Base-by-base conservation (phyloP, 805 yeast genomes). In the Candida caryicola region DNA sequence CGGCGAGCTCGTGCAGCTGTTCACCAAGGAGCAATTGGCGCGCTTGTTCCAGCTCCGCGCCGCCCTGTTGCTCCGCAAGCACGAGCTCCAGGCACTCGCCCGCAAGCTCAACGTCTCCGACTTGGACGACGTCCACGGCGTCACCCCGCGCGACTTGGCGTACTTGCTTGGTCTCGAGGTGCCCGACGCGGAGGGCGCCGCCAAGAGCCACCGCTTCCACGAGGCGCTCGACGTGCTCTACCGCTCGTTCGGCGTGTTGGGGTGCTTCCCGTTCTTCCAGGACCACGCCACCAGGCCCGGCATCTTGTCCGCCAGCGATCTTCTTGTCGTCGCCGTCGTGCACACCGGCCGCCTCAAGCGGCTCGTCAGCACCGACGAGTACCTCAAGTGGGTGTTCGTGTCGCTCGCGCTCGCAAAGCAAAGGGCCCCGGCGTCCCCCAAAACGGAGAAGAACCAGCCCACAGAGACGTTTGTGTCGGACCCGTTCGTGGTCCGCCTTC, bases 261-360 rank as follows among this genome's bases (percentile, higher is more conserved):
- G 78, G 1, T 60, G 62, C 18, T 75, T 73, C 47, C 86, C 86
- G 0, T 66, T 77, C 37, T 40, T 77, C 5, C 55, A 60, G 16
- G 65, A 64, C 13, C 45, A 54, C 21, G 52, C 49, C 4, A 54
- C 52, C 5, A 57, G 65, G 1, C 73, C 71, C 10, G 30, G 17
- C 2, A 40, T 36, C 10, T 73, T 78, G 44, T 66, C 72, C 0
- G 39, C 77, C 4, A 52, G 51, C 23, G 55, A 53, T 27, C 42
- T 66, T 19, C 32, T 64, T 4, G 42, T 57, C 2, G 47, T 64
- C 3, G 28, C 50, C 4, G 33, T 71, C 0, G 58, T 81, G 4
- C 69, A 71, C 44, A 55, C 59, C 10, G 76, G 75, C 2, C 60
- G 77, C 30, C 69, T 65, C 36, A 47, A 51, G 39, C 55, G 60